Base-by-base conservation (phyloP, 2,329 filamentous ascomycete species). In the Dothistroma septosporum region DNA sequence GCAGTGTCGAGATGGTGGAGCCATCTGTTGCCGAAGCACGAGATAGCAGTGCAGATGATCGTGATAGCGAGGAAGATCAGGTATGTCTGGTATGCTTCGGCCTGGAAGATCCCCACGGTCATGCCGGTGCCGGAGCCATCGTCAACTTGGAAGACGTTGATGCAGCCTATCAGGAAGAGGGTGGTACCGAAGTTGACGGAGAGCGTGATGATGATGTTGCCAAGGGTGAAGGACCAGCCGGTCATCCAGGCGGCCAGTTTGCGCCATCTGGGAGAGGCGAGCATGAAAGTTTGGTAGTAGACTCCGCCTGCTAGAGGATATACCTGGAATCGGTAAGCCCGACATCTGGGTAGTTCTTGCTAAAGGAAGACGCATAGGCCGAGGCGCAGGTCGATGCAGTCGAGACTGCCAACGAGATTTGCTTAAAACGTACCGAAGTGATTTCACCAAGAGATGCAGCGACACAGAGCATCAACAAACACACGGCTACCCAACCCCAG, bases 151-250 rank as follows among this genome's bases (percentile, higher is more conserved):
- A 83, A 85, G 58, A 84, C 78, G 66, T 84, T 83, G 70, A 85
- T 76, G 65, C 81, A 83, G 50, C 77, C 79, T 64, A 82, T 76
- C 55, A 84, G 72, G 73, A 84, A 83, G 16, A 81, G 74, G 3
- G 81, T 76, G n/a, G 81, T 82, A 70, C 88, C 89, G 69, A 91
- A 92, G 78, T 90, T 90, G 72, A 91, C 88, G n/a, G 88, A 84
- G n/a, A 91, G 79, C 0, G 89, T 91, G 67, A 92, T 92, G 66
- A 87, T 91, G 73, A 91, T 87, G 76, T 92, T 92, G 61, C 90
- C 90, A 55, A 91, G 85, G 19, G 90, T 83, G 72, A 89, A 92
- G 22, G 87, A 79, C 88, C 88, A 92, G 62, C 88, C 88, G 66
- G 86, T 88, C 54, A 89, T 84, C 84, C 87, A 91, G 33, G 86